Evolutionary conservation across 805 yeast species (phyloP).

Genomic region (Suhomyces faveliae): DNA sequence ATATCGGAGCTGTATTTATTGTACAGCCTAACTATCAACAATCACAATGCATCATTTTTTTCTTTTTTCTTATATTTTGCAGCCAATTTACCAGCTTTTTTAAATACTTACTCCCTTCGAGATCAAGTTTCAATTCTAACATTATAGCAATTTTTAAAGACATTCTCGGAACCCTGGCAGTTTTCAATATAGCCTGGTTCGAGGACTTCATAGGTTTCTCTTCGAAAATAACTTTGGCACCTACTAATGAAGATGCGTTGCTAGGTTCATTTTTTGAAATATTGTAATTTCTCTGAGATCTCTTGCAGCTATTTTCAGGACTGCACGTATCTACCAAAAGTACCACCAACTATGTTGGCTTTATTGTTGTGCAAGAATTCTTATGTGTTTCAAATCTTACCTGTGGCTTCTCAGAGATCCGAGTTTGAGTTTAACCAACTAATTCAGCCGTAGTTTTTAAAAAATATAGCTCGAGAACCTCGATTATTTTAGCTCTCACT

Average conservation of each 20-base stretch:
- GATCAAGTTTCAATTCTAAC: background rate
- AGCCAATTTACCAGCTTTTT: background rate
- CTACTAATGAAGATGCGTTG: too few species aligned
- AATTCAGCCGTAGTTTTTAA: background rate
- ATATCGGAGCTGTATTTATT: too few species aligned
- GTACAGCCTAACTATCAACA: background rate
- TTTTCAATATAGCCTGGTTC: background rate
- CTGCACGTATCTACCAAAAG: background rate
- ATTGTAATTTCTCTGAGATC: background rate
- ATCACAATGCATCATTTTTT: background rate
- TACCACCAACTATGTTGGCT: background rate
- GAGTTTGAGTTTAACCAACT: background rate
- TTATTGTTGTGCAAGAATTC: background rate
- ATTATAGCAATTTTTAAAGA: background rate
- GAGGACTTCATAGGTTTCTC: background rate
- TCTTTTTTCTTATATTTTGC: too few species aligned
- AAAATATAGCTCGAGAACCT: background rate
- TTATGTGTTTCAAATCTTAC: background rate
- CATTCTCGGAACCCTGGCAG: background rate
- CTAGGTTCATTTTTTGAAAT: background rate
- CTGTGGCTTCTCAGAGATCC: background rate
- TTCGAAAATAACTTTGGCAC: too few species aligned
- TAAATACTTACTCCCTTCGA: background rate
- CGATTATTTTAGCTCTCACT: background rate
- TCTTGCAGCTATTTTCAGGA: background rate